Percentiles rank a stretch among this genome's conserved stretches.
Conservation (phyloP, 2,329 filamentous ascomycete genomes). For the Stenocarpella maydis region DNA sequence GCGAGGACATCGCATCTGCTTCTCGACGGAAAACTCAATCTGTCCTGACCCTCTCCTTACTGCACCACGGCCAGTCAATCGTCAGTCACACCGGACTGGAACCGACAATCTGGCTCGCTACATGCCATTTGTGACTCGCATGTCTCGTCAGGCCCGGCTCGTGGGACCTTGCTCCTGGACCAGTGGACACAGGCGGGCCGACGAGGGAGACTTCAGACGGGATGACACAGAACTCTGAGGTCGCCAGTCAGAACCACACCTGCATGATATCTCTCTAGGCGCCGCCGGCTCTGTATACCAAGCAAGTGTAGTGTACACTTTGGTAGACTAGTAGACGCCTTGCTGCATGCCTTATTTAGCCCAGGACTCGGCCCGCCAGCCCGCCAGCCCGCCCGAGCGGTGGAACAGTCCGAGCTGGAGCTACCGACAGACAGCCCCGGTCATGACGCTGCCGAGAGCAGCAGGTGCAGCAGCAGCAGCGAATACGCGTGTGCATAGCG, state of each 20-base stretch:
- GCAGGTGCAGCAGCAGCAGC: not conserved
- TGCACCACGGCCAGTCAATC: not conserved
- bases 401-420: not conserved
- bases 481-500: too few species aligned
- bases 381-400: conserved; percentile 14
- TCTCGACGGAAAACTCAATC: not conserved
- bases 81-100: not conserved
- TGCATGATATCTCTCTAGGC: conserved; percentile 9
- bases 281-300: not conserved
- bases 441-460: not conserved
- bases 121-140: conserved; percentile 19
- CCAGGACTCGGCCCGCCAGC: conserved; percentile 1
- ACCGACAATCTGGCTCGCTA: conserved; percentile 17
- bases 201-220: conserved; percentile 10
- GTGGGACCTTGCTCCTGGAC: not conserved
- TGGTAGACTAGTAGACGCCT: not conserved
- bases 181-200: not conserved
- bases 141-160: conserved; percentile 10
- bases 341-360: not conserved
- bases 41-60: not conserved
- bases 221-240: conserved; percentile 21
- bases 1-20: not conserved
- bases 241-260: conserved; percentile 3
- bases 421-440: not conserved
- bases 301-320: not conserved